Percentiles rank a stretch among this genome's conserved stretches.
Evolutionary conservation across 2,329 filamentous ascomycete genomes (phyloP).

Genomic region (Talaromyces sp.): DNA sequence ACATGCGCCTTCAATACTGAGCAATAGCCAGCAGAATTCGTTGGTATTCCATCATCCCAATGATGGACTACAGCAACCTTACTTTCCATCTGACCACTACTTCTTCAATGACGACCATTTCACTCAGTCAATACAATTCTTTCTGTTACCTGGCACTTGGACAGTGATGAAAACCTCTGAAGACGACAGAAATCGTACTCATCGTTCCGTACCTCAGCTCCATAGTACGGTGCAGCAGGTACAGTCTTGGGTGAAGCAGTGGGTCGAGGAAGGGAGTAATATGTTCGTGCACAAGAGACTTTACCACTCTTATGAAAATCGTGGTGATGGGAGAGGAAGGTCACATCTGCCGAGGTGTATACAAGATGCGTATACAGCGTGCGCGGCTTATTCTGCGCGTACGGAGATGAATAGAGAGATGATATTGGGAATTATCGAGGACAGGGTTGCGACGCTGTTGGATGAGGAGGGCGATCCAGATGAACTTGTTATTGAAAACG

Average conservation of each 20-base stretch:
- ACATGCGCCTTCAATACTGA: not conserved
- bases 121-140: not conserved
- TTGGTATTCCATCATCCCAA: not conserved
- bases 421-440: slow-evolving; percentile 6
- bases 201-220: not conserved
- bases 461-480: slow-evolving; percentile 1
- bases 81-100: not conserved
- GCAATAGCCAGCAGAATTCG: not conserved
- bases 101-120: not conserved
- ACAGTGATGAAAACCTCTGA: not conserved
- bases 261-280: slow-evolving; percentile 14
- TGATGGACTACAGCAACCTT: not conserved
- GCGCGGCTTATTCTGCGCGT: slow-evolving; percentile 10
- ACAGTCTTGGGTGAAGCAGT: slow-evolving; percentile 13
- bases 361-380: slow-evolving; percentile 12
- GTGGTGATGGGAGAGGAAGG: not conserved
- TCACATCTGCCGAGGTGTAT: slow-evolving; percentile 15
- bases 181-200: not conserved
- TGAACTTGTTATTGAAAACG: not conserved
- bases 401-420: slow-evolving; percentile 3
- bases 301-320: not conserved
- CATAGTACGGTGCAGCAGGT: slow-evolving; percentile 1
- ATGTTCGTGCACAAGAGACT: slow-evolving; percentile 13
- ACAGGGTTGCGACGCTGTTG: slow-evolving; percentile 8
- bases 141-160: slow-evolving; percentile 12